Base-by-base conservation (phyloP, 495 filamentous ascomycete genomes). In the Xylaria grammica region DNA sequence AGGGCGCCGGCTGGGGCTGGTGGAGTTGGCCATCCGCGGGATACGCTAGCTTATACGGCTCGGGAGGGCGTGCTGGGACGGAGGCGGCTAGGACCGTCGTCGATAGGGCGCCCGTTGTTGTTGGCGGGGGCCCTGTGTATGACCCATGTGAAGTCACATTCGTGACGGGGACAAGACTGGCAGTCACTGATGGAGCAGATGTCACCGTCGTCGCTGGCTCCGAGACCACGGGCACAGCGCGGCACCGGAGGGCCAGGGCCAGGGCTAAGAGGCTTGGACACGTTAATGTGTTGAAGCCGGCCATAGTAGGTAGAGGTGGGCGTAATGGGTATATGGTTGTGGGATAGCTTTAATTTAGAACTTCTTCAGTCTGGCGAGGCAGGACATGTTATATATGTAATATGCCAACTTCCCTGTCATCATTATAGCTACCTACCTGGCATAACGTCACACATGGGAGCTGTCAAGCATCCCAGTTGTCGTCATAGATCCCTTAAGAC, bases 21-120 rank as follows among this genome's bases (percentile, higher is more conserved):
- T 87, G 82, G 13, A 93, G 86, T 22, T 82, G 68, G n/a, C 93
- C 92, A 55, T 91, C 83, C 27, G 85, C 83, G 40, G 87, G 89
- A 67, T 96, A 96, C 3, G 77, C 78, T 22, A 84, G 82, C 15
- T 84, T 86, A 20, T 77, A 79, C 0, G 83, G 79, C 36, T 78
- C 78, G 1, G 82, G 78, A 4, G 82, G 79, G 2, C 75, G 70
- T 1, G 76, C 67, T 10, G 83, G 65, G 38, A 90, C 85, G 1
- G 82, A 81, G 1, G 82, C 68, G 17, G 73, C 84, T 55, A 77
- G 55, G 3, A 84, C 78, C 0, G 70, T 69, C 10, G 85, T 86
- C 13, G 76, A 84, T 13, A 89, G 52, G 0, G 80, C 84, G 0
- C 88, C 88, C 1, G 85, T 87, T 0, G 82, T 89, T 1, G 83